A percentile compares a stretch with the other conserved stretches of the same genome.
Evolutionary conservation across 805 yeast species (phyloP).

Genomic region (Citeromyces matritensis): DNA sequence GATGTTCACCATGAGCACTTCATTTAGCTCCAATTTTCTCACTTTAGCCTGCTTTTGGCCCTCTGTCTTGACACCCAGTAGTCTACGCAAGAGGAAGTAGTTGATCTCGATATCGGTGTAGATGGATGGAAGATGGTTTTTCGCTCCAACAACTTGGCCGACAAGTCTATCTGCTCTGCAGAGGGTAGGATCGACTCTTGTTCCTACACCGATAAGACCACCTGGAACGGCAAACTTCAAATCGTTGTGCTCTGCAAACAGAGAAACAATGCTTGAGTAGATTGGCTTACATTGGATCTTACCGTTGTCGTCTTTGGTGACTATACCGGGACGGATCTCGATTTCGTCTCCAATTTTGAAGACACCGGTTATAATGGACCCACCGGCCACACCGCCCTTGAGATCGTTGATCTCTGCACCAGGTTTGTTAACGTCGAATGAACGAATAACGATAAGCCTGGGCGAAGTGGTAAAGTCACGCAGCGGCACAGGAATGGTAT

Average conservation of each 20-base stretch:
- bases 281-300: conserved; percentile 93
- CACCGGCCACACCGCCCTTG: conserved; percentile 99
- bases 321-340: conserved; percentile 98
- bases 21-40: conserved; percentile 84
- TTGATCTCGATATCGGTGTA: conserved; percentile 96
- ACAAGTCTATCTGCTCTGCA: conserved; percentile 99
- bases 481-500: conserved; percentile 89
- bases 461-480: conserved; percentile 93
- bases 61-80: conserved; percentile 96
- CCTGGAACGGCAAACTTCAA: conserved; percentile 99
- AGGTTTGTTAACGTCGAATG: conserved; percentile 97
- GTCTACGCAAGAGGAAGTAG: conserved; percentile 90
- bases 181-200: conserved; percentile 95
- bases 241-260: conserved; percentile 96
- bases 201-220: conserved; percentile 99
- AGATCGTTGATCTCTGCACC: conserved; percentile 95
- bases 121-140: conserved; percentile 88
- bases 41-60: conserved; percentile 96
- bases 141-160: conserved; percentile 98
- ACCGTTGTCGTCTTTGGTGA: conserved; percentile 79
- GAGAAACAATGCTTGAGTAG: conserved; percentile 82
- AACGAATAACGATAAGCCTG: conserved; percentile 90
- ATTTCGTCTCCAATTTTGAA: conserved; percentile 95
- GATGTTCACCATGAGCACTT: conserved; percentile 96
- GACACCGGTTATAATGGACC: conserved; percentile 93